phyloP scores from a whole-genome alignment of 2,329 filamentous ascomycete species.

The Cercospora sojina region DNA sequence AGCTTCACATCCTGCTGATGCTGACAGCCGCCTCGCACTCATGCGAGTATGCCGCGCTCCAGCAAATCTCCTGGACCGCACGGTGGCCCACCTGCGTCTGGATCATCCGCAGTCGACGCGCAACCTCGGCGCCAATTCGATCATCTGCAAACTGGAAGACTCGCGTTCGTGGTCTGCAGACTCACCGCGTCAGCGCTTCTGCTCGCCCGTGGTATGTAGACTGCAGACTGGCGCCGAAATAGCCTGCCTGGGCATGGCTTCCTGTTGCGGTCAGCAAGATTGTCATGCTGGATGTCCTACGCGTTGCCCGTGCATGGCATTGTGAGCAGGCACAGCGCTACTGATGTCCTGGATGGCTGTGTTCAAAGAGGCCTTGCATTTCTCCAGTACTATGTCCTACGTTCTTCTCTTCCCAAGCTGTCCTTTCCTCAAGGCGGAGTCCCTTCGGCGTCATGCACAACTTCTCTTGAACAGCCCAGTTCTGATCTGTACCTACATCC shows the following conservation, averaged over 20 bases:
- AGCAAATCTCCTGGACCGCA: background rate
- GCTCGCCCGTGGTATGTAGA: background rate
- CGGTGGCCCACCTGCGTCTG: background rate
- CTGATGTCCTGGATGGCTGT: background rate
- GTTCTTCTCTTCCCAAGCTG: background rate
- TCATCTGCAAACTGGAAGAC: background rate
- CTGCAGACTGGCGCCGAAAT: background rate
- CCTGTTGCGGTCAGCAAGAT: background rate
- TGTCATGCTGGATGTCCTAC: background rate
- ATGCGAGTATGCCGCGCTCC: background rate
- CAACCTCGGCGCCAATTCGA: background rate
- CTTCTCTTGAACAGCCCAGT: background rate
- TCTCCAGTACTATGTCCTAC: background rate
- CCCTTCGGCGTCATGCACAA: background rate
- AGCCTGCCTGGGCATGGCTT: background rate
- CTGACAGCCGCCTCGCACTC: background rate
- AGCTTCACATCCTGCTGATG: background rate
- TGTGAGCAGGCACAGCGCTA: background rate
- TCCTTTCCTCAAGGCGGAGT: background rate
- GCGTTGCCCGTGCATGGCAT: background rate
- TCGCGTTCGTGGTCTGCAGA: background rate
- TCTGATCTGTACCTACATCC: background rate
- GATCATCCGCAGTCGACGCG: background rate
- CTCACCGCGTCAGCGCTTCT: background rate
- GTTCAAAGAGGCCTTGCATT: background rate